These are phyloP conservation scores for Friedmanniomyces simplex DNA, from an alignment of 495 filamentous ascomycete species.

Conservation along the genomic window DNA sequence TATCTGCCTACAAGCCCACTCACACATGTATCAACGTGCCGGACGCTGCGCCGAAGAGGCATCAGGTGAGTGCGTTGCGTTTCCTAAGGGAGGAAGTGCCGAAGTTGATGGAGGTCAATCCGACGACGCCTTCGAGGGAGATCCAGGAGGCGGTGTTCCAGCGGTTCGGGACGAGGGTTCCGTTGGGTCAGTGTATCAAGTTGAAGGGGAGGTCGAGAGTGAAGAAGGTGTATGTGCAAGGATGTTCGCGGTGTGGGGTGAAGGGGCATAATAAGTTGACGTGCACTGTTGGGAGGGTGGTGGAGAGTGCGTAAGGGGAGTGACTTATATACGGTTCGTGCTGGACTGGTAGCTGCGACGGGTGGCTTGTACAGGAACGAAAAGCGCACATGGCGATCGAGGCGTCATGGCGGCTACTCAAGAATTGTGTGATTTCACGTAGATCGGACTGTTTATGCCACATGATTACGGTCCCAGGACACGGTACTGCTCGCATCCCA, in stretches of 20 bases:
- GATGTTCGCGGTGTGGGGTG: neutral
- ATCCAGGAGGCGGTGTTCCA: slow-evolving; percentile 2
- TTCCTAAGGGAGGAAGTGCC: slow-evolving; percentile 1
- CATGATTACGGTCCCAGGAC: no score
- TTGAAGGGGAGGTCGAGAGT: neutral
- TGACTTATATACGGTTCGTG: neutral
- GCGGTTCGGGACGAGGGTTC: slow-evolving; percentile 1
- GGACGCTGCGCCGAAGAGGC: neutral
- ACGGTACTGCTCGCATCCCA: no score
- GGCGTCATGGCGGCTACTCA: no score
- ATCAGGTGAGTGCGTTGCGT: neutral
- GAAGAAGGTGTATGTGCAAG: neutral
- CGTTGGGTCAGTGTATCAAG: neutral
- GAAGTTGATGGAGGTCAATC: slow-evolving; percentile 1
- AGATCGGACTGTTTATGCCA: no score
- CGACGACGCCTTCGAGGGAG: neutral
- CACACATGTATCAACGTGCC: neutral
- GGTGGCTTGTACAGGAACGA: neutral
- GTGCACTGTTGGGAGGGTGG: neutral
- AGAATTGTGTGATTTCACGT: no score
- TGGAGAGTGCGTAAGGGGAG: neutral
- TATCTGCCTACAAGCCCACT: neutral
- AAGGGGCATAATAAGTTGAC: slow-evolving; percentile 1
- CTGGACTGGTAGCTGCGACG: no score
- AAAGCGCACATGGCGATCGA: no score